Base-by-base conservation (phyloP, 768 basidiomycete genomes). In the Russula dissimulans region DNA sequence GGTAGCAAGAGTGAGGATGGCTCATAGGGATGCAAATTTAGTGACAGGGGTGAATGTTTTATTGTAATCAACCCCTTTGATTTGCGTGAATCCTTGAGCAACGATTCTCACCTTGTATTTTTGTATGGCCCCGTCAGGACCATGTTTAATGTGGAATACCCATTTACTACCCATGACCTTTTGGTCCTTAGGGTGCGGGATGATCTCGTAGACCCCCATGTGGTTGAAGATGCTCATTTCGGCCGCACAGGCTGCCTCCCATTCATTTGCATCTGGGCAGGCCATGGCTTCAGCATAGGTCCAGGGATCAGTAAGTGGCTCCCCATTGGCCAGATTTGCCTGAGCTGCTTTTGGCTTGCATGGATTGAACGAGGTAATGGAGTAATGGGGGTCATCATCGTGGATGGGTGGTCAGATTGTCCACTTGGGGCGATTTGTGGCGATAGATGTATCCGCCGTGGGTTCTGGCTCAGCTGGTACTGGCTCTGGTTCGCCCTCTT, bases 41-140 rank as follows among this genome's bases (percentile, higher is more conserved):
- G 56, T 41, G 10, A 69, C 66, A 0, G 71, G 67, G 1, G 29
- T 3, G 29, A 48, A 48, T 1, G 46, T 48, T 17, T 48, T 8
- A 32, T 48, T 6, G 6, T 68, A 76, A 54, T 76, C 73, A 7
- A 71, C 39, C 4, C 75, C 75, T 4, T 67, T 65, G 3, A 71
- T 59, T 54, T 78, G 77, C 0, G 66, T 63, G 68, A 72, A 75
- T 0, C 77, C 76, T 47, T 71, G 65, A 1, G 74, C 75, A 17
- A 75, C 74, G 10, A 77, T 62, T 8, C 72, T 62, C 0, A 70
- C 75, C 62, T 78, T 77, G 67, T 72, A 69, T n/a, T 66, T 58
- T 4, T 53, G 42, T 41, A 74, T 61, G 0, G 53, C 46, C 17
- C 75, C 74, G 10, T 68, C 44, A 1, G 65, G 57, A 50, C 73